These are phyloP conservation scores for Hypoxylon sp. DNA, from an alignment of 2,329 filamentous ascomycete genomes.

Conservation along the genomic window DNA sequence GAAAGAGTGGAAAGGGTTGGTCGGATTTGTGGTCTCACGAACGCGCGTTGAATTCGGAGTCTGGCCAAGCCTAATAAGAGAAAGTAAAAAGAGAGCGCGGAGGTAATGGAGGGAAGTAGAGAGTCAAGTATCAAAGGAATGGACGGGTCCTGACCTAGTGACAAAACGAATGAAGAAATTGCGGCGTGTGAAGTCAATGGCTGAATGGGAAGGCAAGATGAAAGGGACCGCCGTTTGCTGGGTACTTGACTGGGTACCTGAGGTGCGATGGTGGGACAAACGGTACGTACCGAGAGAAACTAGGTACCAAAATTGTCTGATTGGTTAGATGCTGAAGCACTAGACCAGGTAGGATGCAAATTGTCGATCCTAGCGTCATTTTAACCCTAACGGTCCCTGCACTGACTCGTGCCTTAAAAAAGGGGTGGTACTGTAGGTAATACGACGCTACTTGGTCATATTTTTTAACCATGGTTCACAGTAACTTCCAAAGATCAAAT, in stretches of 20 bases:
- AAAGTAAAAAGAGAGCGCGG: conserved; percentile 35
- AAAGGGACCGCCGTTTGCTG: conserved; percentile 40
- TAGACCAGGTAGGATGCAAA: conserved; percentile 32
- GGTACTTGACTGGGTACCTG: conserved; percentile 29
- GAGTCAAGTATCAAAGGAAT: conserved; percentile 46
- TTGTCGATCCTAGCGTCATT: conserved; percentile 47
- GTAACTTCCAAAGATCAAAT: neutral
- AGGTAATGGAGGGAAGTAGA: conserved; percentile 37
- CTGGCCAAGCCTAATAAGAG: conserved; percentile 43
- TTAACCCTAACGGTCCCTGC: conserved; percentile 26
- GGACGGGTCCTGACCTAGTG: conserved; percentile 32
- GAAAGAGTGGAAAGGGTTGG: conserved; percentile 52
- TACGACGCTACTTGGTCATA: conserved; percentile 7
- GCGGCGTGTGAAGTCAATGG: conserved; percentile 29
- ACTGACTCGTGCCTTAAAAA: conserved; percentile 32
- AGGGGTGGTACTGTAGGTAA: conserved; percentile 29
- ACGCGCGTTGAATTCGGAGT: conserved; percentile 46
- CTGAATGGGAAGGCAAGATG: conserved; percentile 31
- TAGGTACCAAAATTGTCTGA: conserved; percentile 35
- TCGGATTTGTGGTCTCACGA: conserved; percentile 49
- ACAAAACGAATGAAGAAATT: conserved; percentile 33
- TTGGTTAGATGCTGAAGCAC: conserved; percentile 33
- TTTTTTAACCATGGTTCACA: conserved; percentile 10
- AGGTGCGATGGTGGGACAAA: conserved; percentile 20
- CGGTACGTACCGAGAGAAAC: conserved; percentile 41